Percentiles rank a stretch among this genome's conserved stretches.
Conservation (phyloP, 768 basidiomycete species). For the Tricholoma terreum region DNA sequence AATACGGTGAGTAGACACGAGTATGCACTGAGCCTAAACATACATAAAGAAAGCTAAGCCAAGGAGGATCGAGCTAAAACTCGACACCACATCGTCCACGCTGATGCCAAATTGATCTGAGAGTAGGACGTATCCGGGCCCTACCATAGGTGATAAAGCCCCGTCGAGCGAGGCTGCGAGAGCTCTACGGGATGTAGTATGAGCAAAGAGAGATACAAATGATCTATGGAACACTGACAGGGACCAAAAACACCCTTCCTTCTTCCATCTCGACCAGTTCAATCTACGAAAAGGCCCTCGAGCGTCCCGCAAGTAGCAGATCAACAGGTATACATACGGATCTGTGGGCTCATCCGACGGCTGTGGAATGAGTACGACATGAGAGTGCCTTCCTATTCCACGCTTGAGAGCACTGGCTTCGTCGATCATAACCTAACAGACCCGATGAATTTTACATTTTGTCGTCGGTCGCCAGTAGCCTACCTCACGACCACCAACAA, state of each 20-base stretch:
- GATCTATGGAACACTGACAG: constrained; percentile 22
- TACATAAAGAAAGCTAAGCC: constrained; percentile 43
- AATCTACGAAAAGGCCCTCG: constrained; percentile 18
- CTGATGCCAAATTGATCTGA: constrained; percentile 38
- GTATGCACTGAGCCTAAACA: constrained; percentile 1
- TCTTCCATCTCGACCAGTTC: constrained; percentile 45
- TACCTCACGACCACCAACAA: constrained; percentile 34
- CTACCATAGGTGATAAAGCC: constrained; percentile 41
- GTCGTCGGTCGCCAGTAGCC: background rate
- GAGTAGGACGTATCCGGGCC: constrained; percentile 40
- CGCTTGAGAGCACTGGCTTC: constrained; percentile 33
- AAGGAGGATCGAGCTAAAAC: constrained; percentile 39
- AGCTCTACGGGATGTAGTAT: constrained; percentile 24
- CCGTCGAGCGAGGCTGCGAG: constrained; percentile 42
- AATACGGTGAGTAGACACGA: too few species aligned
- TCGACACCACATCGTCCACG: constrained; percentile 41
- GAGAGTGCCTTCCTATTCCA: constrained; percentile 34
- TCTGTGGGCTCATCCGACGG: constrained; percentile 43
- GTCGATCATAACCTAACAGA: constrained; percentile 27
- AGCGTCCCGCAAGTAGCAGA: too few species aligned
- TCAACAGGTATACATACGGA: constrained; percentile 28
- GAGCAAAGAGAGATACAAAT: background rate
- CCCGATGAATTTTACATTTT: background rate
- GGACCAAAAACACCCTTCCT: constrained; percentile 45
- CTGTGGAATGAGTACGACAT: constrained; percentile 41